These are phyloP conservation scores for Nicotiana obtusifolia DNA, from an alignment of 257 asterid genomes.

Conservation along the genomic window DNA sequence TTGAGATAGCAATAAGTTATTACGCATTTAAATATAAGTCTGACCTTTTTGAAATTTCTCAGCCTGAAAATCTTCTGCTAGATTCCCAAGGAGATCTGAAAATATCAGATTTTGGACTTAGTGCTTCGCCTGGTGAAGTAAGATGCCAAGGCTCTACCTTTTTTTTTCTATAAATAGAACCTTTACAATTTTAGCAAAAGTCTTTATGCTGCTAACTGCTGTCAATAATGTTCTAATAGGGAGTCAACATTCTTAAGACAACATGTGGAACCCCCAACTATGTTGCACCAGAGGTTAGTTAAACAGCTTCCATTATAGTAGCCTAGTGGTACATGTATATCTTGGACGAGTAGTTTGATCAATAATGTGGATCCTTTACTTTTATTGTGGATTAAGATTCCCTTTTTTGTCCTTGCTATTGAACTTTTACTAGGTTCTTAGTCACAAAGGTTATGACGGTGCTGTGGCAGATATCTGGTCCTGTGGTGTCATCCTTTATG, in stretches of 20 bases:
- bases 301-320: neutral
- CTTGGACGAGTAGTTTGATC: neutral
- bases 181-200: neutral
- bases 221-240: slow-evolving; percentile 36
- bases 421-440: slow-evolving; percentile 54
- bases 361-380: neutral
- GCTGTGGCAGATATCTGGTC: slow-evolving; percentile 98
- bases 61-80: slow-evolving; percentile 95
- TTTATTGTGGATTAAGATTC: neutral
- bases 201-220: slow-evolving; percentile 25
- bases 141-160: slow-evolving; percentile 13
- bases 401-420: neutral
- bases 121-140: slow-evolving; percentile 87
- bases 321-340: neutral
- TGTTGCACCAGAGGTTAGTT: slow-evolving; percentile 93
- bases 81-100: slow-evolving; percentile 93
- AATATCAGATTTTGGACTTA: slow-evolving; percentile 97
- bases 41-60: slow-evolving; percentile 27
- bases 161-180: neutral
- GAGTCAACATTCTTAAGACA: slow-evolving; percentile 81
- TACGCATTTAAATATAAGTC: slow-evolving; percentile 12
- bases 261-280: slow-evolving; percentile 99
- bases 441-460: slow-evolving; percentile 96
- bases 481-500: slow-evolving; percentile 96
- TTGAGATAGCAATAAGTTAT: neutral